These are phyloP conservation scores for Cyamopsis tetragonoloba DNA, from an alignment of 306 rosid genomes.

Conservation along the genomic window DNA sequence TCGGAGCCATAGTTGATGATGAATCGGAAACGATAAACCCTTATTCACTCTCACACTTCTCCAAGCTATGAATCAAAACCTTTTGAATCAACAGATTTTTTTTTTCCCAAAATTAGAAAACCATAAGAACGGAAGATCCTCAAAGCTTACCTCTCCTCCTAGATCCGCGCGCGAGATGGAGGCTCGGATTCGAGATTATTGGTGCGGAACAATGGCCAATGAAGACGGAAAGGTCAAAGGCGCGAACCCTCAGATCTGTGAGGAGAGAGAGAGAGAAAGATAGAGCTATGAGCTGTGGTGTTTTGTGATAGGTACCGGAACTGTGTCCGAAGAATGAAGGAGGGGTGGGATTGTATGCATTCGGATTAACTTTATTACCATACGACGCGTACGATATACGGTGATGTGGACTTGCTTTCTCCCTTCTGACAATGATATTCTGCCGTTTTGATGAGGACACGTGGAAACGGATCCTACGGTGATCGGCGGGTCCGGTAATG, in stretches of 20 bases:
- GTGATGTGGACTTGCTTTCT: slow-evolving; percentile 26
- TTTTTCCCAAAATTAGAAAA: slow-evolving; percentile 20
- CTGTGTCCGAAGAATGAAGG: neutral
- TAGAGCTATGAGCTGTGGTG: neutral
- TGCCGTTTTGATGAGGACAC: slow-evolving; percentile 18
- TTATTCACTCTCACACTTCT: neutral
- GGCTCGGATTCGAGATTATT: slow-evolving; percentile 16
- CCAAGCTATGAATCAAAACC: neutral
- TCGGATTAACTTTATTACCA: neutral
- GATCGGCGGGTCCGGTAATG: slow-evolving; percentile 5
- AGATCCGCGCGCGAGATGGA: slow-evolving; percentile 39
- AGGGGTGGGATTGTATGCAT: slow-evolving; percentile 18
- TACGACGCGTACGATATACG: slow-evolving; percentile 36
- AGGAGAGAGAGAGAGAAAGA: neutral
- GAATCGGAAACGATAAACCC: slow-evolving; percentile 17
- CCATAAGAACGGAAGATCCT: neutral
- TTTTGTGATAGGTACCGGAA: neutral
- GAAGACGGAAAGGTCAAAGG: neutral
- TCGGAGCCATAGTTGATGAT: no score
- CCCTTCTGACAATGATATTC: neutral
- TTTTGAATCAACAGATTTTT: neutral
- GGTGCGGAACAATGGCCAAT: slow-evolving; percentile 5
- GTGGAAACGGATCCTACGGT: neutral
- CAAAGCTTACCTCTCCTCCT: slow-evolving; percentile 16
- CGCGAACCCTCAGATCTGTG: slow-evolving; percentile 11